These are phyloP conservation scores for Mucor racemosus DNA, from an alignment of 371 early-diverging fungal genomes.

Conservation along the genomic window DNA sequence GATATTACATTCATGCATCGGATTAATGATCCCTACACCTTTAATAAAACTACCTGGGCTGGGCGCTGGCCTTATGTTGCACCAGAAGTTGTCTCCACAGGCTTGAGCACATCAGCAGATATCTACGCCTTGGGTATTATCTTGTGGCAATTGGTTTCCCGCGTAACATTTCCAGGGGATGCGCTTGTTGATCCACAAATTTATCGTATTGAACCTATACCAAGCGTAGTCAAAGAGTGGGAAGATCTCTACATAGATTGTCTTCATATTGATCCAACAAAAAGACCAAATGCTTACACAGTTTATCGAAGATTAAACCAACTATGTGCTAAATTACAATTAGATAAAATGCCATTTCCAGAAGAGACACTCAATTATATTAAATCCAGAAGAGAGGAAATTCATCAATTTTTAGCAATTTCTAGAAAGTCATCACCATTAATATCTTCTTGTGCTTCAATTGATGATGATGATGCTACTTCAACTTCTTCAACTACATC, in stretches of 20 bases:
- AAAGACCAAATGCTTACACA: constrained; percentile 45
- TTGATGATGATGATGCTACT: constrained; percentile 13
- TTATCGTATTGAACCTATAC: constrained; percentile 51
- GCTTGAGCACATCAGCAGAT: constrained; percentile 43
- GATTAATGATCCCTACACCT: constrained; percentile 15
- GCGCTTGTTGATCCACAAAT: constrained; percentile 42
- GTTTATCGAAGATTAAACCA: constrained; percentile 32
- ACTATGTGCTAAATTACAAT: constrained; percentile 9
- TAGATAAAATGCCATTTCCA: constrained; percentile 5
- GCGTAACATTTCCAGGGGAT: constrained; percentile 49
- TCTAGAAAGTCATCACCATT: constrained; percentile 10
- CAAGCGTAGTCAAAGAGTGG: constrained; percentile 44
- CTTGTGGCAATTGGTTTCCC: constrained; percentile 52
- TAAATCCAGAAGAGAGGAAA: constrained; percentile 12
- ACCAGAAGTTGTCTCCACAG: constrained; percentile 42
- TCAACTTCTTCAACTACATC: constrained; percentile 15
- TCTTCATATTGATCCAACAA: constrained; percentile 39
- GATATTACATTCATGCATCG: constrained; percentile 50
- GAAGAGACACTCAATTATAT: constrained; percentile 12
- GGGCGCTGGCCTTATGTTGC: constrained; percentile 56
- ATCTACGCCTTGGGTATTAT: constrained; percentile 52
- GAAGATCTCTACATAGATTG: constrained; percentile 46
- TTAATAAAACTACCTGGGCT: constrained; percentile 13
- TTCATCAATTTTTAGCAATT: constrained; percentile 18
- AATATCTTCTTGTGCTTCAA: neutral